phyloP scores from a whole-genome alignment of 352 stramenopile species.

The Pythium apleroticum region DNA sequence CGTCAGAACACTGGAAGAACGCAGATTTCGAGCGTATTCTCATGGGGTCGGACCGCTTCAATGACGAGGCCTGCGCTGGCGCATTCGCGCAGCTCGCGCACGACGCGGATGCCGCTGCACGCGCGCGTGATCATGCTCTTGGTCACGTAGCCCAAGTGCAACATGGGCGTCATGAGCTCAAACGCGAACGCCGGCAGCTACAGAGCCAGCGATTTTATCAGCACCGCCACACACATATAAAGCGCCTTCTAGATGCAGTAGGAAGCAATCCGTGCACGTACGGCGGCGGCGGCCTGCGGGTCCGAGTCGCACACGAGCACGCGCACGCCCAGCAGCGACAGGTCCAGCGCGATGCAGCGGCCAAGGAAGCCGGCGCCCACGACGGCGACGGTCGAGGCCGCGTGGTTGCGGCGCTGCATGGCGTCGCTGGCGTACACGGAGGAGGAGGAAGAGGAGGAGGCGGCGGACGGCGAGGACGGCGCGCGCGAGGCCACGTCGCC shows the following conservation, averaged over 20 bases:
- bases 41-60: conserved; percentile 42
- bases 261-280: conserved; percentile 20
- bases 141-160: conserved; percentile 75
- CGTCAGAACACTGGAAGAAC: not conserved
- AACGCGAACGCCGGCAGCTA: conserved; percentile 60
- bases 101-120: conserved; percentile 48
- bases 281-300: conserved; percentile 32
- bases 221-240: not conserved
- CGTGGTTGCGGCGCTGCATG: conserved; percentile 15
- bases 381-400: conserved; percentile 38
- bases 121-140: conserved; percentile 71
- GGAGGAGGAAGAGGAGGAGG: conserved; percentile 3
- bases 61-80: conserved; percentile 52
- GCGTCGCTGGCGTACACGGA: conserved; percentile 24
- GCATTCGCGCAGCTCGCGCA: conserved; percentile 48
- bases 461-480: not conserved
- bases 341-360: conserved; percentile 65
- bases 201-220: not conserved
- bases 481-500: conserved; percentile 3
- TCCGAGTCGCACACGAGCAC: conserved; percentile 67
- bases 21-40: not conserved
- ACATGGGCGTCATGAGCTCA: conserved; percentile 64
- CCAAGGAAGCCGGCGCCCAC: conserved; percentile 68
- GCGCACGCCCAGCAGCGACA: conserved; percentile 57
- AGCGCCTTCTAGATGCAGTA: not conserved